These are phyloP conservation scores for Blastobotrys ciferrii DNA, from an alignment of 1,139 yeast genomes.

Conservation along the genomic window DNA sequence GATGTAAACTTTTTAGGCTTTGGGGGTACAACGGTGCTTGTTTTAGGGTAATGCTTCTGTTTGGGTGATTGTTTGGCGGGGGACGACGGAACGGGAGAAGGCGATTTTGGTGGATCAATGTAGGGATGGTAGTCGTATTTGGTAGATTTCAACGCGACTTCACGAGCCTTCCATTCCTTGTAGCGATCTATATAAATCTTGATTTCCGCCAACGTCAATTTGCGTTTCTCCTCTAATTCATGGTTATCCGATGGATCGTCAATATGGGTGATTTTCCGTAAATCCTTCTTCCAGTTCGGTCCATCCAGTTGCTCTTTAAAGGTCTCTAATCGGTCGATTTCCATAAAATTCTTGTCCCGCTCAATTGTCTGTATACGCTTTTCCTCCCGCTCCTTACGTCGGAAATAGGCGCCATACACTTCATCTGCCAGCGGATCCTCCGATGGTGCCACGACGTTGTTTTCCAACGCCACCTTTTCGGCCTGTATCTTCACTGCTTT, in stretches of 20 bases:
- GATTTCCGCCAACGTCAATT: constrained; percentile 53
- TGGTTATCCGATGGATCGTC: constrained; percentile 45
- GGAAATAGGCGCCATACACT: constrained; percentile 51
- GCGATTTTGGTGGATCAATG: constrained; percentile 6
- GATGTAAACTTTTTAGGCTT: constrained; percentile 20
- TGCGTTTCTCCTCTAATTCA: constrained; percentile 52
- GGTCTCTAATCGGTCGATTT: constrained; percentile 49
- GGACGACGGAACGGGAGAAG: too few species aligned
- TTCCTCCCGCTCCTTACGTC: constrained; percentile 65
- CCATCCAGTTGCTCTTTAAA: constrained; percentile 49
- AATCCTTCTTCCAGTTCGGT: constrained; percentile 54
- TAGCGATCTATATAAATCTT: constrained; percentile 47
- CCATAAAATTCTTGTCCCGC: constrained; percentile 48
- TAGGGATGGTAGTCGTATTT: not conserved
- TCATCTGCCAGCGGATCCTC: constrained; percentile 50
- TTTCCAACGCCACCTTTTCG: not conserved
- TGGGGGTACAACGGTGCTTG: not conserved
- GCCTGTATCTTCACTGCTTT: not conserved
- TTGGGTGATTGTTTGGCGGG: too few species aligned
- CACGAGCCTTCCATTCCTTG: constrained; percentile 42
- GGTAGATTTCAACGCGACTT: constrained; percentile 20
- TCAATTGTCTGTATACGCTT: constrained; percentile 60
- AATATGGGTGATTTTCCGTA: constrained; percentile 55
- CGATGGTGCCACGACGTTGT: not conserved
- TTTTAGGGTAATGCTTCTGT: too few species aligned